Evolutionary conservation across 257 asterid genomes (phyloP).

Genomic region (Przewalskia tangutica): DNA sequence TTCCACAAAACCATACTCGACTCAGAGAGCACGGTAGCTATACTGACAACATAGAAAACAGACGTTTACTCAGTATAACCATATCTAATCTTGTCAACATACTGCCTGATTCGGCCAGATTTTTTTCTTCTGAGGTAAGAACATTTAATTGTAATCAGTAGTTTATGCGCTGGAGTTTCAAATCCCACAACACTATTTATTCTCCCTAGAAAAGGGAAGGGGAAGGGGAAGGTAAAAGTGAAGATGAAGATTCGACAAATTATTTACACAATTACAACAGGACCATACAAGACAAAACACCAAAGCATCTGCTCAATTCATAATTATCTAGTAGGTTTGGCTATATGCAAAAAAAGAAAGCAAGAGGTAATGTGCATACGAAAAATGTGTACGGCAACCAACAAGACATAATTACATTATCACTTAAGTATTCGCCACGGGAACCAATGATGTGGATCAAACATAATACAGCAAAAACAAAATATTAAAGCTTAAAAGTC

Average conservation of each 20-base stretch:
- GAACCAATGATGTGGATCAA: background rate
- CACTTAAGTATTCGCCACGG: background rate
- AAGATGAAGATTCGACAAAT: background rate
- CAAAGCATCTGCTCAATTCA: background rate
- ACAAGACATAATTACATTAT: background rate
- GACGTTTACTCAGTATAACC: background rate
- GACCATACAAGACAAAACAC: background rate
- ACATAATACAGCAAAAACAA: background rate
- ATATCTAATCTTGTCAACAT: background rate
- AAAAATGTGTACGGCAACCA: background rate
- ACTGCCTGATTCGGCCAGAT: background rate
- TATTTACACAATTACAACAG: background rate
- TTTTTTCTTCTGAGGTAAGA: background rate
- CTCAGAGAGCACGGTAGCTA: background rate
- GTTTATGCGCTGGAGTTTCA: background rate
- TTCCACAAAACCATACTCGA: background rate
- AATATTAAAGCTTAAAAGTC: background rate
- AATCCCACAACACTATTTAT: background rate
- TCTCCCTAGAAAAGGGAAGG: background rate
- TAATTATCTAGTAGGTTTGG: background rate
- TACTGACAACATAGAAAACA: background rate
- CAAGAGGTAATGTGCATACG: background rate
- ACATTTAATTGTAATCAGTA: background rate
- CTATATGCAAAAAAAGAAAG: background rate
- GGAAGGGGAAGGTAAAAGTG: background rate